Conservation (phyloP, 1,284 basidiomycete genomes). For the Marasmius fiardii region DNA sequence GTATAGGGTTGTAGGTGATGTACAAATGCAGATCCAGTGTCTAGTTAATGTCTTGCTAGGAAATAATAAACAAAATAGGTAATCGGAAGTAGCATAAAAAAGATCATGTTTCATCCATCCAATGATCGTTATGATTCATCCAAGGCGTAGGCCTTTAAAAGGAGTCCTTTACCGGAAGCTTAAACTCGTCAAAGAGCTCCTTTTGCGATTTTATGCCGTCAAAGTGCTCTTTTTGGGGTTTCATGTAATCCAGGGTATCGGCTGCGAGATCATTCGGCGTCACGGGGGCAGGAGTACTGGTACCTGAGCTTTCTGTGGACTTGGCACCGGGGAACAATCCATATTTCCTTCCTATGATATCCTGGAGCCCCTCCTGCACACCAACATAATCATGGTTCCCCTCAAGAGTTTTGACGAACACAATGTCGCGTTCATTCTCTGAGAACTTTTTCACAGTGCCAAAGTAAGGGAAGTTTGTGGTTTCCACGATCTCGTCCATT, state of each 20-base stretch:
- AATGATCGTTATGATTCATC: not conserved
- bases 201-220: not conserved
- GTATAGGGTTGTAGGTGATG: no score
- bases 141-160: not conserved
- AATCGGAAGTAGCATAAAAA: no score
- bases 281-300: not conserved
- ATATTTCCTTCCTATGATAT: constrained; percentile 61
- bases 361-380: constrained; percentile 68
- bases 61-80: no score
- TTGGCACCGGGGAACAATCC: constrained; percentile 8
- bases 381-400: constrained; percentile 70
- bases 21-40: no score
- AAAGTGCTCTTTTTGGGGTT: not conserved
- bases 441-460: constrained; percentile 56
- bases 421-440: constrained; percentile 42
- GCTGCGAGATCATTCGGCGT: not conserved
- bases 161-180: not conserved
- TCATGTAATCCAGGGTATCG: not conserved
- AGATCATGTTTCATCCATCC: not conserved
- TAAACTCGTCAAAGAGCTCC: not conserved
- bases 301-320: not conserved
- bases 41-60: no score
- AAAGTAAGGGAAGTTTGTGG: constrained; percentile 48
- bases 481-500: constrained; percentile 44
- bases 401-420: constrained; percentile 57